phyloP scores from a whole-genome alignment of 2,329 filamentous ascomycete genomes.

The Coniochaeta pulveracea region DNA sequence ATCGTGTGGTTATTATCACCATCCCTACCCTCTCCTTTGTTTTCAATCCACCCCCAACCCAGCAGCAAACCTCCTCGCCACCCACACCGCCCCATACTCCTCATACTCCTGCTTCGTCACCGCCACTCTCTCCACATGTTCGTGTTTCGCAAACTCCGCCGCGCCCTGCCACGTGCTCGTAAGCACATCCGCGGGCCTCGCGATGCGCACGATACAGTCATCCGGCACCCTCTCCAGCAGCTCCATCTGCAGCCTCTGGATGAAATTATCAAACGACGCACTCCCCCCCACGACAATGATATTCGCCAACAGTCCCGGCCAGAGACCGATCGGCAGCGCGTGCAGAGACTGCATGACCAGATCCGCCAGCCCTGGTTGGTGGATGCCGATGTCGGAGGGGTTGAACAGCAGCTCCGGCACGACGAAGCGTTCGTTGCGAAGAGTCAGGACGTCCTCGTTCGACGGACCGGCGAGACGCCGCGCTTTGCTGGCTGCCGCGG shows the following conservation, averaged over 20 bases:
- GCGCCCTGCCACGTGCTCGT: conserved; percentile 78
- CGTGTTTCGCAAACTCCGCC: conserved; percentile 62
- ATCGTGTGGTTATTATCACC: not conserved
- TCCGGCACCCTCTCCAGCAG: conserved; percentile 60
- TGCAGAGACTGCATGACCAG: conserved; percentile 71
- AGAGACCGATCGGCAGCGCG: conserved; percentile 67
- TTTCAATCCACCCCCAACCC: conserved; percentile 18
- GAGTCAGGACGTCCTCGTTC: conserved; percentile 68
- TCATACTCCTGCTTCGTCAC: conserved; percentile 89
- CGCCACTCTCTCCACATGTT: conserved; percentile 52
- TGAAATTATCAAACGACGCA: conserved; percentile 67
- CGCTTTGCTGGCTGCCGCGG: conserved; percentile 43
- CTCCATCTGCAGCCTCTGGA: conserved; percentile 67
- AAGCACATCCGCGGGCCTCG: conserved; percentile 59
- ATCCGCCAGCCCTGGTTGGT: conserved; percentile 71
- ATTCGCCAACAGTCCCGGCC: conserved; percentile 76
- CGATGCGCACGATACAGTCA: conserved; percentile 68
- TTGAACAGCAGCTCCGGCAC: conserved; percentile 86
- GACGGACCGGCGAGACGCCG: conserved; percentile 30
- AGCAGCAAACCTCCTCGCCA: conserved; percentile 56
- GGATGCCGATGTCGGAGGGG: conserved; percentile 74
- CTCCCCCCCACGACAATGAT: conserved; percentile 85
- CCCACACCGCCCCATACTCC: conserved; percentile 69
- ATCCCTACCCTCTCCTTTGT: too few species aligned
- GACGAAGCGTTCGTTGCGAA: conserved; percentile 85